A percentile compares a stretch with the other conserved stretches of the same genome.
Evolutionary conservation across 1,284 basidiomycete species (phyloP).

Genomic region (Leccinum solheimii): DNA sequence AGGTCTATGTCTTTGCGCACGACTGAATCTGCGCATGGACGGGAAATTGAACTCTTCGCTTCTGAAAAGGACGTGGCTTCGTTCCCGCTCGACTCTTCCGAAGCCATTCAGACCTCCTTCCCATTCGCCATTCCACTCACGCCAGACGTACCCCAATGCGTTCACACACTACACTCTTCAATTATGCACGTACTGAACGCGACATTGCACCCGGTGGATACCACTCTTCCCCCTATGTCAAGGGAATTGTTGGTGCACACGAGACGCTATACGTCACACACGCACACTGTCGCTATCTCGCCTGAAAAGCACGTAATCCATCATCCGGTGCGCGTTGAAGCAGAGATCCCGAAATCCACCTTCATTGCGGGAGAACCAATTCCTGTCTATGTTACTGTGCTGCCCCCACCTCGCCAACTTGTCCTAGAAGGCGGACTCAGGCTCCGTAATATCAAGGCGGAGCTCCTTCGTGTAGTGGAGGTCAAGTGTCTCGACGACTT

Average conservation of each 20-base stretch:
- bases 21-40: constrained; percentile 59
- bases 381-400: constrained; percentile 75
- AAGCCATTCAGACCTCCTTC: constrained; percentile 56
- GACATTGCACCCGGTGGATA: constrained; percentile 54
- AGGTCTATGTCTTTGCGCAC: constrained; percentile 68
- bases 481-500: constrained; percentile 45
- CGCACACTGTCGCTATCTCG: constrained; percentile 49
- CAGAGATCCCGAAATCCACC: constrained; percentile 67
- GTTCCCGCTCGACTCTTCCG: constrained; percentile 32
- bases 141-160: constrained; percentile 73
- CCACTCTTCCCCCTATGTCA: constrained; percentile 41
- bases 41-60: constrained; percentile 63
- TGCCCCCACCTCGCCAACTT: constrained; percentile 62
- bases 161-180: constrained; percentile 68
- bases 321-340: constrained; percentile 64
- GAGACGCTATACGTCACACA: constrained; percentile 68
- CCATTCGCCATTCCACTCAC: constrained; percentile 76
- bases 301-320: constrained; percentile 59
- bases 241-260: constrained; percentile 69
- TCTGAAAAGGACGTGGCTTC: constrained; percentile 56
- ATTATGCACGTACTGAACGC: constrained; percentile 67
- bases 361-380: constrained; percentile 70
- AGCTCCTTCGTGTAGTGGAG: constrained; percentile 64
- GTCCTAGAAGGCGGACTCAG: constrained; percentile 66
- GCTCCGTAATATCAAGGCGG: constrained; percentile 71